Evolutionary conservation across 306 rosid genomes (phyloP), one percentile per base, ranked within the genome.

Genomic region (Potentilla sterilis): DNA sequence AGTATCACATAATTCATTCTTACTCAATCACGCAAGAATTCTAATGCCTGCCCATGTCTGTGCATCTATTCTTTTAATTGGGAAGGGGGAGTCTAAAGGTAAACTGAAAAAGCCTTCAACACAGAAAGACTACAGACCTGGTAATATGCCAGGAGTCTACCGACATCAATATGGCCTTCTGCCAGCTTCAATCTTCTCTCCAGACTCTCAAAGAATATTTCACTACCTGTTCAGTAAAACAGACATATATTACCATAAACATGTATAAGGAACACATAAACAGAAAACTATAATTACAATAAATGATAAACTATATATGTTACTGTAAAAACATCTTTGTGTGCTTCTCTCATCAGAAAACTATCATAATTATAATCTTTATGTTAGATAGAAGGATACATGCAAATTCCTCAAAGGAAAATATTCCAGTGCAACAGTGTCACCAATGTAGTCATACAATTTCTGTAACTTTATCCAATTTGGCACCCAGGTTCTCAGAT

Each of bases 81-180:
- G 8, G 57, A 7, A 19, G 35, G 48, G 6, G 12, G 12, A 21
- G 47, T 22, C 24, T 37, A 15, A n/a, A 37, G 9, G 52, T 18
- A 70, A n/a, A 21, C 3, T 5, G 8, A 5, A 44, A 51, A 69
- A 44, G 44, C 69, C 34, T 52, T 48, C 9, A 40, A 49, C 46
- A 46, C 2, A 24, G 49, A 77, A 57, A 37, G 78, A 63, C 21
- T 76, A 82, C 83, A 61, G 78, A 92, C 99, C 99, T 92, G 97
- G 78, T 92, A 95, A 77, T 83, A 85, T n/a, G 89, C 88, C 83
- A 95, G 86, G 84, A 90, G 97, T 86, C 99, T 88, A 74, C 96
- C 96, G 38, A 93, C 98, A 83, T 95, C 99, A 85, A 95, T 81
- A 78, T 92, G 99, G 77, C 92, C 94, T 86, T 92, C 97, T 34